phyloP scores from a whole-genome alignment of 1,284 basidiomycete genomes.

The Moniliophthora roreri region DNA sequence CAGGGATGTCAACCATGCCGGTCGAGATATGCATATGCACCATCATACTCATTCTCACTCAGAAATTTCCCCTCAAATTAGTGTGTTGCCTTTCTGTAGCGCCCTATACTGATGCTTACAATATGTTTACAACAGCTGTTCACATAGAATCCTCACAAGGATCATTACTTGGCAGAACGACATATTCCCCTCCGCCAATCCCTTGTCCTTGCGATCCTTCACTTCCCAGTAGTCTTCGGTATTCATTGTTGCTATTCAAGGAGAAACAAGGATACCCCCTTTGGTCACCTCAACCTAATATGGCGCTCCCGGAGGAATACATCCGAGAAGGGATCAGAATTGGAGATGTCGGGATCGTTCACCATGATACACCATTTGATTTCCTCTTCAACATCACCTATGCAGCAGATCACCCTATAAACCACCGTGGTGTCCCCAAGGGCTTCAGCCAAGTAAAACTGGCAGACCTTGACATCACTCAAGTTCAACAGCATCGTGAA shows the following conservation, averaged over 20 bases:
- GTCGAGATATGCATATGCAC: no score
- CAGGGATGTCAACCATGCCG: no score
- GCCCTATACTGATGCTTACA: no score
- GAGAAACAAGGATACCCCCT: slow-evolving; percentile 29
- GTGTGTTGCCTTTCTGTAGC: no score
- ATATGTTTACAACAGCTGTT: no score
- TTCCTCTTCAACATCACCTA: slow-evolving; percentile 35
- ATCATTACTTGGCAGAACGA: no score
- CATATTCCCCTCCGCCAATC: not conserved
- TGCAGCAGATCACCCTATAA: slow-evolving; percentile 19
- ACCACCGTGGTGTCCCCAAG: slow-evolving; percentile 19
- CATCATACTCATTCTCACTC: no score
- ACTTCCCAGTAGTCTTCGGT: slow-evolving; percentile 3
- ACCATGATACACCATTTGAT: slow-evolving; percentile 29
- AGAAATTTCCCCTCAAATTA: no score
- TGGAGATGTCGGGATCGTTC: slow-evolving; percentile 30
- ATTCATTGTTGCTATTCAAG: slow-evolving; percentile 5
- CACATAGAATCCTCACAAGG: no score
- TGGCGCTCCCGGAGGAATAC: slow-evolving; percentile 20
- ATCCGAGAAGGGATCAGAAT: slow-evolving; percentile 27
- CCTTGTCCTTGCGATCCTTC: slow-evolving; percentile 8
- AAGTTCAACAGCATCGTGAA: slow-evolving; percentile 11
- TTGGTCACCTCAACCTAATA: slow-evolving; percentile 28
- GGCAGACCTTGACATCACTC: slow-evolving; percentile 11
- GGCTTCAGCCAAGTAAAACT: slow-evolving; percentile 15